These are phyloP conservation scores for Picochlorum sp. DNA, from an alignment of 139 green algal species.

Conservation along the genomic window DNA sequence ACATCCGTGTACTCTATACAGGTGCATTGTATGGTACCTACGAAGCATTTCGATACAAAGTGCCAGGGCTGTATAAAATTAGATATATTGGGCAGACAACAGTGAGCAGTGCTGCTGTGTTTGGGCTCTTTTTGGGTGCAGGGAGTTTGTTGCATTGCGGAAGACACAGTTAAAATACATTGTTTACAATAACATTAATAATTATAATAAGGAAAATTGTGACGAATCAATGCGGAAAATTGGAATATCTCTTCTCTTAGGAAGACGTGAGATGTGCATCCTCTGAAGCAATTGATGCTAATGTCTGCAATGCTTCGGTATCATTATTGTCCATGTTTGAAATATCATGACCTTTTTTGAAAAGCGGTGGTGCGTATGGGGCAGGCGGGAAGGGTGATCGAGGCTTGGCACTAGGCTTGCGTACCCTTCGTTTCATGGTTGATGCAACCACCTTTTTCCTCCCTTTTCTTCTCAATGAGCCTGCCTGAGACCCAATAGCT, in stretches of 20 bases:
- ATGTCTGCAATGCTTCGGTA: conserved; percentile 6
- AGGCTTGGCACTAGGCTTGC: background rate
- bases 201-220: background rate
- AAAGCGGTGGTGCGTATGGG: background rate
- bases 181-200: background rate
- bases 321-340: background rate
- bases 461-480: background rate
- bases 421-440: background rate
- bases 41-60: conserved; percentile 52
- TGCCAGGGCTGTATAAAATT: conserved; percentile 61
- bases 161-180: conserved; percentile 6
- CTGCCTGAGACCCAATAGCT: conserved; percentile 2
- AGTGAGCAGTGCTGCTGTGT: conserved; percentile 53
- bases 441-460: background rate
- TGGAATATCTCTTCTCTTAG: background rate
- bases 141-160: conserved; percentile 53
- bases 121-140: conserved; percentile 57
- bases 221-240: too few relatives aligned
- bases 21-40: conserved; percentile 55
- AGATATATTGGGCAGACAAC: conserved; percentile 63
- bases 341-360: background rate
- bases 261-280: background rate
- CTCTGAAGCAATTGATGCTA: conserved; percentile 5
- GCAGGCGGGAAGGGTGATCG: background rate
- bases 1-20: conserved; percentile 17